Base-by-base conservation (phyloP, 495 filamentous ascomycete species). In the Talaromyces stipitatus region DNA sequence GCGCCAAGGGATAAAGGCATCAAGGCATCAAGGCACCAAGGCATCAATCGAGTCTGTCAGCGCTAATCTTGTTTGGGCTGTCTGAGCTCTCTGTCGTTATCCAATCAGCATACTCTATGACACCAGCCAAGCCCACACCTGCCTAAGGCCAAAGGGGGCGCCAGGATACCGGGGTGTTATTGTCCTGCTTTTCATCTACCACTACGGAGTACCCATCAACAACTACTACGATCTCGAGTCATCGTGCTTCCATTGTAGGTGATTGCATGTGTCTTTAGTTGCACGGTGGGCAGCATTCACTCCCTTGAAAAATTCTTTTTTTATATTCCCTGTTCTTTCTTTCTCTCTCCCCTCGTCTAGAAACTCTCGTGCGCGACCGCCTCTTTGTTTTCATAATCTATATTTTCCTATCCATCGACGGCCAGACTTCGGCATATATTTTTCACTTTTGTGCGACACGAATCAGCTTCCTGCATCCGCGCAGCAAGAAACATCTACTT, bases 381-480 rank as follows among this genome's bases (percentile, higher is more conserved):
- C 29, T 53, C 29, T 48, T 48, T 48, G 45, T 26, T 20, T 26
- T 20, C 45, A 26, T 18, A 41, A 41, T 20, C 36, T 41, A 41
- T n/a, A n/a, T n/a, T 14, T 41, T 41, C 36, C 43, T 26, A 23
- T 47, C 43, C 18, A 22, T 47, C 18, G 23, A 47, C 43, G 43
- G 43, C 43, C 43, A 47, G 58, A 58, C 57, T 57, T 59, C 59
- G 57, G 51, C 43, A 54, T 23, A 32, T 33, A 36, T 58, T 58
- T 36, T 52, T 52, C 55, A 32, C 41, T 60, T 56, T 56, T 27
- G 41, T 47, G 43, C 24, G 43, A 47, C 43, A 26, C 43, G 43
- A 47, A 16, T 47, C 43, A 26, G 22, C 23, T 47, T 47, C 1
- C 11, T 18, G 43, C 43, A 47, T 24, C 43, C 5, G 43, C 24